A percentile compares a stretch with the other conserved stretches of the same genome.
Conservation (phyloP, 768 basidiomycete genomes). For the Pleurotus cornucopiae region DNA sequence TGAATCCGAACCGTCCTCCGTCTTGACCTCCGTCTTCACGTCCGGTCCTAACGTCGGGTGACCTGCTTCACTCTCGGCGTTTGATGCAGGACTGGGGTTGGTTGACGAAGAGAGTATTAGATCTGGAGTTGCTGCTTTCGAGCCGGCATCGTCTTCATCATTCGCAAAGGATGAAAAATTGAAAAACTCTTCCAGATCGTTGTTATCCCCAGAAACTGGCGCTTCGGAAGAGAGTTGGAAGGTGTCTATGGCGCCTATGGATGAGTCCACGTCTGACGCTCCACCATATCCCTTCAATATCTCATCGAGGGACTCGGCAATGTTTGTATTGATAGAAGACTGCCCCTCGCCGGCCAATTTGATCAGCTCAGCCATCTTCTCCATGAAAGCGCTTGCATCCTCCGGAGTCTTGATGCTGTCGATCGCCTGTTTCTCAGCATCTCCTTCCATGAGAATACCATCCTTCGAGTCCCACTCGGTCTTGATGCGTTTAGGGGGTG, state of each 20-base stretch:
- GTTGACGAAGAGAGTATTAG: slow-evolving; percentile 67
- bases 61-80: slow-evolving; percentile 52
- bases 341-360: slow-evolving; percentile 45
- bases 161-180: slow-evolving; percentile 63
- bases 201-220: slow-evolving; percentile 25
- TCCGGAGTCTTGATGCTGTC: slow-evolving; percentile 63
- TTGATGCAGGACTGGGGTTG: slow-evolving; percentile 75
- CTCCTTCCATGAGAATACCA: slow-evolving; percentile 47
- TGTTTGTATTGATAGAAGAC: slow-evolving; percentile 37
- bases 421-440: slow-evolving; percentile 38
- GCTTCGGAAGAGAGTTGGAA: slow-evolving; percentile 12
- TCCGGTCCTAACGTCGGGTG: slow-evolving; percentile 44
- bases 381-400: slow-evolving; percentile 58
- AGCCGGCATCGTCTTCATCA: slow-evolving; percentile 56
- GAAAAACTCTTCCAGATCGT: slow-evolving; percentile 59
- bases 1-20: slow-evolving; percentile 51
- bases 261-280: slow-evolving; percentile 26
- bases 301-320: slow-evolving; percentile 59
- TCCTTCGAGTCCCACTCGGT: slow-evolving; percentile 79
- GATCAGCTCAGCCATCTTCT: slow-evolving; percentile 60
- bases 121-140: slow-evolving; percentile 74
- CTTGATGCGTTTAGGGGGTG: slow-evolving; percentile 70
- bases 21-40: slow-evolving; percentile 56
- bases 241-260: slow-evolving; percentile 25
- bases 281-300: slow-evolving; percentile 54